Evolutionary conservation across 805 yeast genomes (phyloP).

Genomic region (Pichia californica): DNA sequence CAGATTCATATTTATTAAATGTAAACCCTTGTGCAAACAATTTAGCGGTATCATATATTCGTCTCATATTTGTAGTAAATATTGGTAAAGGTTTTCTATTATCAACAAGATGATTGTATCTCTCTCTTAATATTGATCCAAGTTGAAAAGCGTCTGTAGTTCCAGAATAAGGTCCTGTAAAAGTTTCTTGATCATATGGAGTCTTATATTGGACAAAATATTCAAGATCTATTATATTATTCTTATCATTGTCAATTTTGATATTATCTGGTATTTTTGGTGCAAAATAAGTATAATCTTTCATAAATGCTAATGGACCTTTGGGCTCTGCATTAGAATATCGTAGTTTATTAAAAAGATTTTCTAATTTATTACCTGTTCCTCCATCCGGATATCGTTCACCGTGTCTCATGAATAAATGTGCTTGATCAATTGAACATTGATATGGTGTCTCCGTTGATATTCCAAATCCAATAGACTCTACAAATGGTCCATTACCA

Average conservation of each 20-base stretch:
- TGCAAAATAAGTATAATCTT: constrained; percentile 29
- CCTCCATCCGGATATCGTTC: constrained; percentile 56
- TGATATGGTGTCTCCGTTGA: constrained; percentile 40
- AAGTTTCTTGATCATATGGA: not conserved
- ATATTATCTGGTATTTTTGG: too few species aligned
- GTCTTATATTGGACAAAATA: constrained; percentile 12
- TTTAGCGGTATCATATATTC: not conserved
- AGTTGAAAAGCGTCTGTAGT: not conserved
- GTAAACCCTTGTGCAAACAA: not conserved
- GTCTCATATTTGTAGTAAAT: not conserved
- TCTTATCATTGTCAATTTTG: too few species aligned
- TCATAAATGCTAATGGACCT: constrained; percentile 45
- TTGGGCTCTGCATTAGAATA: constrained; percentile 28
- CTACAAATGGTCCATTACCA: constrained; percentile 12
- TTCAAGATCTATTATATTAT: too few species aligned
- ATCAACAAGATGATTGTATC: not conserved
- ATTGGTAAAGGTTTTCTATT: not conserved
- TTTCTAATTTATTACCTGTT: constrained; percentile 19
- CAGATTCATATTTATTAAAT: too few species aligned
- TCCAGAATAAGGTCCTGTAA: not conserved
- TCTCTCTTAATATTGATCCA: not conserved
- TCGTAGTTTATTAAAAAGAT: constrained; percentile 27
- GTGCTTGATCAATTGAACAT: constrained; percentile 59
- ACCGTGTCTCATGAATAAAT: constrained; percentile 65
- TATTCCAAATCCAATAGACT: constrained; percentile 43